Evolutionary conservation across 208 protist genomes (phyloP).

Genomic region (Acanthamoeba castellanii): DNA sequence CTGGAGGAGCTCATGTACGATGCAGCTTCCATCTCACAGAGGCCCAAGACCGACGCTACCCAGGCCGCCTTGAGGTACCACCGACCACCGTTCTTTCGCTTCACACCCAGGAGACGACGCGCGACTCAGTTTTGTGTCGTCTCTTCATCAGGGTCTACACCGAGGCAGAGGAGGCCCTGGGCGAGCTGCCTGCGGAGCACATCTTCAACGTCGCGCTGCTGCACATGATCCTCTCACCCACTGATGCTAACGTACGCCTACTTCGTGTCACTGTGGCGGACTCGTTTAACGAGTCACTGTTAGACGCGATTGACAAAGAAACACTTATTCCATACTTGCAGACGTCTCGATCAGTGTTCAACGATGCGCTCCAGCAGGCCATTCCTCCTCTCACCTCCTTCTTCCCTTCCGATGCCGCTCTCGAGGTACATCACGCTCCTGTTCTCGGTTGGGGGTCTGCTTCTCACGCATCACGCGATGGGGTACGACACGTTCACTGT

Average conservation of each 20-base stretch:
- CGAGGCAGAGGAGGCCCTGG: not conserved
- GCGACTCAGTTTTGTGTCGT: not conserved
- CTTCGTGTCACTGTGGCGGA: too few relatives aligned
- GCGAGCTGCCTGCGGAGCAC: conserved; percentile 16
- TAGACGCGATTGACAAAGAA: not conserved
- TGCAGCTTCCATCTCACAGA: not conserved
- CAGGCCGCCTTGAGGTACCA: conserved; percentile 1
- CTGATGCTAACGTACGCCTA: not conserved
- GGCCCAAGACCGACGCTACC: not conserved
- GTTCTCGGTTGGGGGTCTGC: too few relatives aligned
- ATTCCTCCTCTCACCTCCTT: not conserved
- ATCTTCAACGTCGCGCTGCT: conserved; percentile 34
- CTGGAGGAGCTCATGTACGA: not conserved
- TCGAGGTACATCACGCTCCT: not conserved
- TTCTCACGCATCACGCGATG: too few relatives aligned
- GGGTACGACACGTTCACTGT: too few relatives aligned
- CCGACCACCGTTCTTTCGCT: not conserved
- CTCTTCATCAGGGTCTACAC: not conserved
- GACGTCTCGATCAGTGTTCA: not conserved
- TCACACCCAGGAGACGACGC: not conserved
- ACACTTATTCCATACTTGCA: not conserved
- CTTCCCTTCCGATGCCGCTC: not conserved
- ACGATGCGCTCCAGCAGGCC: not conserved
- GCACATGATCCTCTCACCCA: conserved; percentile 8
- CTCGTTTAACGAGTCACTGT: too few relatives aligned